Percentiles rank a stretch among this genome's conserved stretches.
Evolutionary conservation across 23 red algal genomes (phyloP).

Genomic region (Rhodosorus marinus): DNA sequence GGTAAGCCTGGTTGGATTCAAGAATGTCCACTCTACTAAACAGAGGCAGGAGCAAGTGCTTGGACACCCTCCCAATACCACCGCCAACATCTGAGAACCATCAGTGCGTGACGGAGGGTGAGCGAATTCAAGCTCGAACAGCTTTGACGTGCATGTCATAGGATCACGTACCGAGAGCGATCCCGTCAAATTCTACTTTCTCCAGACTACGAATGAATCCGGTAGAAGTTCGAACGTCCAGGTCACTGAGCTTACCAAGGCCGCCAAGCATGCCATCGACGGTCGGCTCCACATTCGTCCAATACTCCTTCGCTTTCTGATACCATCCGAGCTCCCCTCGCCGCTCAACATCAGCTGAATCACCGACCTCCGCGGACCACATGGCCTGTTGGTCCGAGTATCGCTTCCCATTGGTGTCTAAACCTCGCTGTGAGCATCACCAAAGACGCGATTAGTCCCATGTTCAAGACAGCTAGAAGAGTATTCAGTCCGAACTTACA

Average conservation of each 20-base stretch:
- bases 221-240: slow-evolving; percentile 6
- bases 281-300: slow-evolving; percentile 10
- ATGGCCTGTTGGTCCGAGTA: not conserved
- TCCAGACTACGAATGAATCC: slow-evolving; percentile 15
- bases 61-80: slow-evolving; percentile 41
- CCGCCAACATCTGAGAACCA: slow-evolving; percentile 24
- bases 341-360: not conserved
- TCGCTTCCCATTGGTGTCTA: not conserved
- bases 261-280: slow-evolving; percentile 67
- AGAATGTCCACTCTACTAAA: slow-evolving; percentile 46
- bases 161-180: not conserved
- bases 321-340: slow-evolving; percentile 11
- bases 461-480: too few species aligned
- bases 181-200: not conserved
- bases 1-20: slow-evolving; percentile 16
- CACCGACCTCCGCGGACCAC: not conserved
- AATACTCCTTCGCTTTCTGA: slow-evolving; percentile 7
- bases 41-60: slow-evolving; percentile 5
- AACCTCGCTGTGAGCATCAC: too few species aligned
- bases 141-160: too few species aligned
- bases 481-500: too few species aligned
- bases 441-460: too few species aligned
- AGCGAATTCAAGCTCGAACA: too few species aligned
- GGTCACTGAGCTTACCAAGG: slow-evolving; percentile 7
- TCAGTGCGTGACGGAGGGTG: not conserved